Evolutionary conservation across 495 filamentous ascomycete species (phyloP), one percentile per base, ranked within the genome.

Genomic region (Cairneyella variabilis): DNA sequence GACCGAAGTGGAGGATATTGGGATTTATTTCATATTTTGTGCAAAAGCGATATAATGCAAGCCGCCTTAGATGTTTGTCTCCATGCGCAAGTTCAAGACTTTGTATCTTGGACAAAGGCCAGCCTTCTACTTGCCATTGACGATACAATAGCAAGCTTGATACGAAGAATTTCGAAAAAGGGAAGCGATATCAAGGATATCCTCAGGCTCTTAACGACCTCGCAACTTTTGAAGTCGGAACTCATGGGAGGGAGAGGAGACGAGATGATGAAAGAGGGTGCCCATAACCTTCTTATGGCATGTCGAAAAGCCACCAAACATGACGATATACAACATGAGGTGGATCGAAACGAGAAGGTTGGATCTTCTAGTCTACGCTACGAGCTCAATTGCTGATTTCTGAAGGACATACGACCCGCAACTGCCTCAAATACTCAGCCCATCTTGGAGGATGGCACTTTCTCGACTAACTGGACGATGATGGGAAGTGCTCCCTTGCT

Each of bases 181-280:
- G 48, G 48, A 41, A 40, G 36, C 22, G 48, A 51, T 41, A 51
- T 51, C 22, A 51, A 51, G 27, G 48, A 51, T 17, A 40, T 51
- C 14, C 32, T 26, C 16, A 51, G 48, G 27, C 48, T 51, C 26
- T 51, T 36, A 25, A 25, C 41, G n/a, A 51, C 41, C 16, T 51
- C 48, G 40, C 48, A 51, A 51, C 20, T 51, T 7, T 25, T 51
- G 20, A 51, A 51, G 21, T 18, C 48, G 17, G 34, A 51, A 25
- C 12, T 26, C n/a, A 27, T 18, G 14, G 16, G 23, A 12, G n/a
- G 22, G 9, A 27, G 41, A 40, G 41, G 17, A 26, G 34, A 51
- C 1, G 48, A 40, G 2, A 51, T 51, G 48, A 51, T 51, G 48
- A 39, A 41, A 26, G 48, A 51, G 27, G 32, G 32, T 7, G 25